Evolutionary conservation across 805 yeast species (phyloP).

Genomic region (Kodamaea kaohsiungensis): DNA sequence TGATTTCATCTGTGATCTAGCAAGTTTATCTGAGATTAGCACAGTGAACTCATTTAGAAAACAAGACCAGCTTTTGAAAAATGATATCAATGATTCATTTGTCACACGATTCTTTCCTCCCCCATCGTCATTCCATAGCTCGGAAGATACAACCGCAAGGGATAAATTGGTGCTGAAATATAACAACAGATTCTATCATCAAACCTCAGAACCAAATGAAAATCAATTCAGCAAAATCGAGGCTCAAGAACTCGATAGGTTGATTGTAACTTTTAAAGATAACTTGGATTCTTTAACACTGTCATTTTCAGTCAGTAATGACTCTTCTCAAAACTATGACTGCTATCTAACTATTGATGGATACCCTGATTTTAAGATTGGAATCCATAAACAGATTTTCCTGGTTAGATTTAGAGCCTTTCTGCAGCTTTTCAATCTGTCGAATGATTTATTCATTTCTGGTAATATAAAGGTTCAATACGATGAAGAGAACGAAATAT

Average conservation of each 20-base stretch:
- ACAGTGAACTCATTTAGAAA: slow-evolving; percentile 35
- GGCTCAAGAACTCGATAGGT: background rate
- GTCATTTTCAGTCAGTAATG: background rate
- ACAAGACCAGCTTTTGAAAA: slow-evolving; percentile 42
- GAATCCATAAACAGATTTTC: slow-evolving; percentile 37
- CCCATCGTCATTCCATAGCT: background rate
- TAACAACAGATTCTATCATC: slow-evolving; percentile 1
- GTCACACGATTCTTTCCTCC: slow-evolving; percentile 24
- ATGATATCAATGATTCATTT: slow-evolving; percentile 31
- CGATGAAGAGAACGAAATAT: slow-evolving; percentile 11
- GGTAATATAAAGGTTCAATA: slow-evolving; percentile 28
- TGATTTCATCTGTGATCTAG: slow-evolving; percentile 51
- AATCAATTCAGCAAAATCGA: slow-evolving; percentile 1
- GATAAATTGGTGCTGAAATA: slow-evolving; percentile 4
- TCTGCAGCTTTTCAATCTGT: slow-evolving; percentile 20
- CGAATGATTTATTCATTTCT: slow-evolving; percentile 19
- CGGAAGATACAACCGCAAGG: background rate
- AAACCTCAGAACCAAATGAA: background rate
- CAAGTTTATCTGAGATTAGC: slow-evolving; percentile 50
- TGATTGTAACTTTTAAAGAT: background rate
- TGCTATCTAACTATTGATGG: slow-evolving; percentile 27
- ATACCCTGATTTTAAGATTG: slow-evolving; percentile 26
- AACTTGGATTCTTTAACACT: background rate
- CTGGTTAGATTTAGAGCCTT: slow-evolving; percentile 31
- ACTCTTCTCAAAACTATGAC: slow-evolving; percentile 29